A percentile compares a stretch with the other conserved stretches of the same genome.
Evolutionary conservation across 305 asterid genomes (phyloP).

Genomic region (Solanum hybrid): DNA sequence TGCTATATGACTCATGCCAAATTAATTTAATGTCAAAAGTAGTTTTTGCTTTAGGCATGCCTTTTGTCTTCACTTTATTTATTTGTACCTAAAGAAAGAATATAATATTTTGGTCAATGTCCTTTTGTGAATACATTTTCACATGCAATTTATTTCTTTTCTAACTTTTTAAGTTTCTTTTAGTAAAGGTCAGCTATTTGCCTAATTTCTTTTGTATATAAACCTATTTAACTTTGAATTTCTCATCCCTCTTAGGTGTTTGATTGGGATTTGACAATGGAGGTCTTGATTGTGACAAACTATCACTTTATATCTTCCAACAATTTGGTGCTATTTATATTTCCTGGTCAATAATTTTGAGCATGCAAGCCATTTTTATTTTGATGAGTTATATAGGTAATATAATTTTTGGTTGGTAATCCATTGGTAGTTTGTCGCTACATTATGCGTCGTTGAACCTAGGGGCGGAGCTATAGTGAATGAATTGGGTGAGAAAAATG

Average conservation of each 20-base stretch:
- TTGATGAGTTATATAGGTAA: background rate
- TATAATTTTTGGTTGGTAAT: background rate
- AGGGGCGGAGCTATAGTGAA: background rate
- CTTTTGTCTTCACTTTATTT: background rate
- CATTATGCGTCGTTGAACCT: background rate
- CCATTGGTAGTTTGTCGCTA: background rate
- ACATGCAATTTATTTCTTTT: background rate
- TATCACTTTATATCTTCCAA: background rate
- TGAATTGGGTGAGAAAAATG: background rate
- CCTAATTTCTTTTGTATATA: background rate
- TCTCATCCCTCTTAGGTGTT: background rate
- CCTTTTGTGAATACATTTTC: background rate
- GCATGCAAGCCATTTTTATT: background rate
- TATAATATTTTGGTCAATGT: constrained; percentile 3
- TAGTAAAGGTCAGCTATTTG: background rate
- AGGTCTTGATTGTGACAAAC: background rate
- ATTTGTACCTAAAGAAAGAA: background rate
- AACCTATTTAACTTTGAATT: background rate
- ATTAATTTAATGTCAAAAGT: background rate
- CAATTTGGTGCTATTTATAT: background rate
- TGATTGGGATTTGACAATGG: background rate
- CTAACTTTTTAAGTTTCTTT: background rate
- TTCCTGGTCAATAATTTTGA: background rate
- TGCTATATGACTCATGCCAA: background rate
- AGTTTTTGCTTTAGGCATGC: background rate